Percentiles rank a stretch among this genome's conserved stretches.
Evolutionary conservation across 116 monocot species (phyloP).

Genomic region (Cymodocea nodosa): DNA sequence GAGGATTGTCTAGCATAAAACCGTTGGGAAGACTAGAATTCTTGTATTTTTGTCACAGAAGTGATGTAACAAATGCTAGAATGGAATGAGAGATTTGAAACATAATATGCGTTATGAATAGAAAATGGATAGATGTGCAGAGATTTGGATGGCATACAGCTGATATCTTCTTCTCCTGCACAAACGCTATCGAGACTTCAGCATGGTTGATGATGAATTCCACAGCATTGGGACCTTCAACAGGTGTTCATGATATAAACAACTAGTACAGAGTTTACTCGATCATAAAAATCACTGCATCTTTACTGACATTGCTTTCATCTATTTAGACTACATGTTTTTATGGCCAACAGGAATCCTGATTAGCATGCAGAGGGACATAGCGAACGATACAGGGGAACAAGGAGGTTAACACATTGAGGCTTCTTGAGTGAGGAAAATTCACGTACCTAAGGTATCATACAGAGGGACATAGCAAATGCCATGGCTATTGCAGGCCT

Average conservation of each 20-base stretch:
- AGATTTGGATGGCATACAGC: conserved; percentile 36
- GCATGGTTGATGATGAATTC: conserved; percentile 97
- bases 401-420: too few species aligned
- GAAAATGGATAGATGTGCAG: background rate
- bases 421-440: background rate
- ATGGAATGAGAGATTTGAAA: too few species aligned
- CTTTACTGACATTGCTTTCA: too few species aligned
- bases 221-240: conserved; percentile 64
- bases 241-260: too few species aligned
- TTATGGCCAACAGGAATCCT: too few species aligned
- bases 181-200: conserved; percentile 74
- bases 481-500: conserved; percentile 91
- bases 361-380: conserved; percentile 51
- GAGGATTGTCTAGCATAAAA: background rate
- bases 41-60: background rate
- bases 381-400: conserved; percentile 29
- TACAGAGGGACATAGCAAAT: conserved; percentile 87
- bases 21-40: background rate
- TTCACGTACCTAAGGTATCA: conserved; percentile 61
- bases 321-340: too few species aligned
- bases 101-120: background rate
- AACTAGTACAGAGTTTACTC: too few species aligned
- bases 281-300: too few species aligned
- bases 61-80: too few species aligned
- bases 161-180: conserved; percentile 69